phyloP scores from a whole-genome alignment of 768 basidiomycete species.

The Phylloporus sp. region DNA sequence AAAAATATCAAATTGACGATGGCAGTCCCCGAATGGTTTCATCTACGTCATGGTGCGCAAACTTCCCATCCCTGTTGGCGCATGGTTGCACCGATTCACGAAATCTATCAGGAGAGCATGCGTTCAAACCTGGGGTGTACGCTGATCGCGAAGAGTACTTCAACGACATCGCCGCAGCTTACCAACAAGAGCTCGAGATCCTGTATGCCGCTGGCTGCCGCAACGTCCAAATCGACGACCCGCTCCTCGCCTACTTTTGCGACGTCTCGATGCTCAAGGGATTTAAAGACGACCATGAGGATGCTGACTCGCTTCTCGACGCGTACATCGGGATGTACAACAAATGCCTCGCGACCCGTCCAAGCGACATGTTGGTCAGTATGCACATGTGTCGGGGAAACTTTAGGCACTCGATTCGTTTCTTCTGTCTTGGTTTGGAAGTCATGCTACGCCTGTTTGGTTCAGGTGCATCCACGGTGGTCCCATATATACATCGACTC shows the following conservation, averaged over 20 bases:
- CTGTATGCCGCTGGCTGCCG: slow-evolving; percentile 41
- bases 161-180: slow-evolving; percentile 43
- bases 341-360: slow-evolving; percentile 34
- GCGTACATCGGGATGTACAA: slow-evolving; percentile 46
- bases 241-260: slow-evolving; percentile 60
- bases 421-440: no score
- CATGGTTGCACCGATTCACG: neutral
- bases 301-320: slow-evolving; percentile 60
- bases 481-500: no score
- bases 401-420: slow-evolving; percentile 32
- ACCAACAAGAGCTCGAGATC: slow-evolving; percentile 40
- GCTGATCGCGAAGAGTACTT: slow-evolving; percentile 39
- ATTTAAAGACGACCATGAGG: slow-evolving; percentile 56
- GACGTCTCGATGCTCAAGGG: slow-evolving; percentile 47
- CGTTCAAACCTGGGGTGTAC: slow-evolving; percentile 19
- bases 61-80: neutral
- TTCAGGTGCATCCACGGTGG: no score
- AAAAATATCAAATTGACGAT: slow-evolving; percentile 66
- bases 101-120: slow-evolving; percentile 16
- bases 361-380: slow-evolving; percentile 37
- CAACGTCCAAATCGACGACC: slow-evolving; percentile 46
- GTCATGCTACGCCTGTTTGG: no score
- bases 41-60: slow-evolving; percentile 55
- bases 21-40: slow-evolving; percentile 69
- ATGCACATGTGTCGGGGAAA: slow-evolving; percentile 43